Evolutionary conservation across 2,329 filamentous ascomycete species (phyloP).

Genomic region (Aspergillus texensis): DNA sequence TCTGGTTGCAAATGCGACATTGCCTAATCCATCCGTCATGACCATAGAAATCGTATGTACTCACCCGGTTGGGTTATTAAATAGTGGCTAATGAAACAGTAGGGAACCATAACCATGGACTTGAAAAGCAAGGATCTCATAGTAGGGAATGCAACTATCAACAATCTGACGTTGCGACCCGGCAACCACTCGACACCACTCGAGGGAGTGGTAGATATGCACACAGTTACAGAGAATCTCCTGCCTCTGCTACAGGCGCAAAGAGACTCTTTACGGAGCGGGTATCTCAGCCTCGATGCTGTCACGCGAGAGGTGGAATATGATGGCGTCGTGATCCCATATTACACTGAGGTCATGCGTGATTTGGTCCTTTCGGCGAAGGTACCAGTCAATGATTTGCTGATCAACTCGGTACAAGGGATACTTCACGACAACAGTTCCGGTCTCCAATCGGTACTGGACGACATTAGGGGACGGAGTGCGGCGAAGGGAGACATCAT

Average conservation of each 20-base stretch:
- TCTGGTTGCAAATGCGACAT: conserved; percentile 23
- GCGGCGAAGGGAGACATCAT: neutral
- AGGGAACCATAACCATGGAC: conserved; percentile 22
- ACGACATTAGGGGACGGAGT: neutral
- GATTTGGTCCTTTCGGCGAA: conserved; percentile 19
- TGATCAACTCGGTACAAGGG: conserved; percentile 22
- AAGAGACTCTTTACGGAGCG: conserved; percentile 10
- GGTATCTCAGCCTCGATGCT: conserved; percentile 12
- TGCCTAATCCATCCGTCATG: conserved; percentile 26
- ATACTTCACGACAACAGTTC: conserved; percentile 2
- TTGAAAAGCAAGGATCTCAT: conserved; percentile 22
- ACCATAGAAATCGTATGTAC: conserved; percentile 21
- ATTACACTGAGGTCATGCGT: conserved; percentile 23
- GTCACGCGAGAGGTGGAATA: conserved; percentile 16
- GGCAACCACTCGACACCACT: conserved; percentile 26
- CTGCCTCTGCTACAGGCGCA: conserved; percentile 20
- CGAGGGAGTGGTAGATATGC: conserved; percentile 21
- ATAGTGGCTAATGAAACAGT: neutral
- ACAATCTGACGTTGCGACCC: conserved; percentile 20
- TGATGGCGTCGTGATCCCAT: conserved; percentile 21
- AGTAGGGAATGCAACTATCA: conserved; percentile 23
- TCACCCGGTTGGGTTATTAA: no score
- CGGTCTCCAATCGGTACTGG: neutral
- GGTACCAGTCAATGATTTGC: conserved; percentile 18
- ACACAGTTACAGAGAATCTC: conserved; percentile 18